Percentiles rank a stretch among this genome's conserved stretches.
These are phyloP conservation scores for Aspergillus panamensis DNA, from an alignment of 495 filamentous ascomycete species.

Conservation along the genomic window DNA sequence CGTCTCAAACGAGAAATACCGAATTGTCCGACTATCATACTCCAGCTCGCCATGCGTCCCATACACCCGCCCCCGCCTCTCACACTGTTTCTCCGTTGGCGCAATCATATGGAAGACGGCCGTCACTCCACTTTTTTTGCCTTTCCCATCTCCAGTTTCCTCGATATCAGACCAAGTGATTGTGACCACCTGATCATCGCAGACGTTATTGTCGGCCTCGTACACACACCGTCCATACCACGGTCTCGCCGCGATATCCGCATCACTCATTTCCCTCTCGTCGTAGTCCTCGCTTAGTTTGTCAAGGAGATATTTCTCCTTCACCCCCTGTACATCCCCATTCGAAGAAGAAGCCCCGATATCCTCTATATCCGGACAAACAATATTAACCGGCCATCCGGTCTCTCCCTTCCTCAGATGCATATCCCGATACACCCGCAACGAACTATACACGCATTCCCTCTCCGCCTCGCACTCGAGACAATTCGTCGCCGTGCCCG, in stretches of 20 bases:
- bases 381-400: constrained; percentile 82
- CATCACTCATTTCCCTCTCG: constrained; percentile 34
- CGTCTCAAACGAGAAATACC: constrained; percentile 40
- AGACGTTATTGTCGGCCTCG: constrained; percentile 83
- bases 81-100: constrained; percentile 80
- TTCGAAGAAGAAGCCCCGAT: constrained; percentile 16
- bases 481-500: constrained; percentile 82
- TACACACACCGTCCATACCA: constrained; percentile 97
- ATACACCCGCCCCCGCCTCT: constrained; percentile 77
- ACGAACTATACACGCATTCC: constrained; percentile 78
- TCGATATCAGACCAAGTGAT: constrained; percentile 67
- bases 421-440: constrained; percentile 66
- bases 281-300: constrained; percentile 68
- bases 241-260: constrained; percentile 55
- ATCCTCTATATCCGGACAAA: constrained; percentile 88
- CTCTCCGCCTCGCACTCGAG: constrained; percentile 69
- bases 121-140: constrained; percentile 59
- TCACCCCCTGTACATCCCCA: not conserved
- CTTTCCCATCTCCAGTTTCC: constrained; percentile 18
- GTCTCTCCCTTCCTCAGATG: constrained; percentile 58
- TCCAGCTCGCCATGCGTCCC: constrained; percentile 81
- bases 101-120: constrained; percentile 94
- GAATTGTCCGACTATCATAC: constrained; percentile 55
- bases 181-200: constrained; percentile 86
- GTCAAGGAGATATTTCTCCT: constrained; percentile 26